Evolutionary conservation across 371 early-diverging fungal genomes (phyloP).

Genomic region (Choanephora cucurbitarum): DNA sequence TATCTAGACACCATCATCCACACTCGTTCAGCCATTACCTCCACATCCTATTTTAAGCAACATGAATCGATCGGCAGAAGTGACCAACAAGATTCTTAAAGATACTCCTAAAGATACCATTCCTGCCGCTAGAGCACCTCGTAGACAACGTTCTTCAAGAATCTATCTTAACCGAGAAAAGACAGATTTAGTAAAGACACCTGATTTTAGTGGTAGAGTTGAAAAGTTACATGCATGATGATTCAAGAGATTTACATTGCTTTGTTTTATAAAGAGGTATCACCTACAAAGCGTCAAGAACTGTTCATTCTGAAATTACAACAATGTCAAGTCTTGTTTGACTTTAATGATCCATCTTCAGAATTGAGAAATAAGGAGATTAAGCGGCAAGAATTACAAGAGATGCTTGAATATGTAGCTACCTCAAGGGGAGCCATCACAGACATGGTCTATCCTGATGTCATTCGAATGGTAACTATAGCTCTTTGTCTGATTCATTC

Average conservation of each 20-base stretch:
- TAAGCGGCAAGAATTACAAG: constrained; percentile 87
- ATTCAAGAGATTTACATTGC: no score
- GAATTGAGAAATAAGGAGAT: constrained; percentile 94
- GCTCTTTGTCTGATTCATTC: background rate
- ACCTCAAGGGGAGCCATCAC: constrained; percentile 84
- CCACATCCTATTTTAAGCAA: constrained; percentile 13
- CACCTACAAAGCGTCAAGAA: constrained; percentile 71
- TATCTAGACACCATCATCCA: background rate
- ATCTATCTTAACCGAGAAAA: constrained; percentile 70
- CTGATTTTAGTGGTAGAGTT: constrained; percentile 72
- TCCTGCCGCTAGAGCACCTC: constrained; percentile 77
- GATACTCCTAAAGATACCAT: constrained; percentile 80
- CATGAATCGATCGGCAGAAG: constrained; percentile 23
- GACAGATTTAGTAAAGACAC: constrained; percentile 77
- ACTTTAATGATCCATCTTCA: constrained; percentile 88
- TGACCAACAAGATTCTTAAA: constrained; percentile 28
- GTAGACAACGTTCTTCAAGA: constrained; percentile 85
- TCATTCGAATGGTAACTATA: constrained; percentile 85
- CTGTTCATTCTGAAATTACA: constrained; percentile 85
- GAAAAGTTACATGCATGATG: background rate
- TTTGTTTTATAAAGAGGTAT: constrained; percentile 63
- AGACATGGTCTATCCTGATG: constrained; percentile 87
- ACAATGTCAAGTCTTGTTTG: constrained; percentile 92
- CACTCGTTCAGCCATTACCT: no score
- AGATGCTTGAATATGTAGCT: constrained; percentile 91